These are phyloP conservation scores for Marasmius fiardii DNA, from an alignment of 1,284 basidiomycete species.

Conservation along the genomic window DNA sequence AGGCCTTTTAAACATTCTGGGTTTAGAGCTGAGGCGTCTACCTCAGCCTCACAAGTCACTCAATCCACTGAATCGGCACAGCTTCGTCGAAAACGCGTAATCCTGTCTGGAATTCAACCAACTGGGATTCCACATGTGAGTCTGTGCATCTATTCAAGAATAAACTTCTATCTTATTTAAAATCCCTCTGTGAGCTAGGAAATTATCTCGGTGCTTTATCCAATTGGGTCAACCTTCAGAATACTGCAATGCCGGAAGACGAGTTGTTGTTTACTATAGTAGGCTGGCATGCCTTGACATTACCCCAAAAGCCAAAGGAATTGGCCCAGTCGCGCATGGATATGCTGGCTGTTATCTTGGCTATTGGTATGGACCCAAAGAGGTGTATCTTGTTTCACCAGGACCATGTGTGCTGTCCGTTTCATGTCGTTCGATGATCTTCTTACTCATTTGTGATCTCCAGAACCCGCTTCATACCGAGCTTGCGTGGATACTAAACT, in stretches of 20 bases:
- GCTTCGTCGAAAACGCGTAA: constrained; percentile 13
- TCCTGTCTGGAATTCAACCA: constrained; percentile 52
- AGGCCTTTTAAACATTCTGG: too few species aligned
- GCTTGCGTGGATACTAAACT: constrained; percentile 90
- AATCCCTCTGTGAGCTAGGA: constrained; percentile 60
- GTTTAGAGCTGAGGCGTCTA: too few species aligned
- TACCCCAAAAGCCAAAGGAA: constrained; percentile 79
- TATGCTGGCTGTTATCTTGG: constrained; percentile 82
- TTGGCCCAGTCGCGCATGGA: constrained; percentile 67
- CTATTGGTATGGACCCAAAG: constrained; percentile 81
- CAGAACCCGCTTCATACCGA: constrained; percentile 86
- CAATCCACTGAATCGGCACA: not conserved
- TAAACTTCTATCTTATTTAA: not conserved
- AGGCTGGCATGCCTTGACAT: constrained; percentile 88
- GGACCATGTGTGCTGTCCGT: constrained; percentile 80
- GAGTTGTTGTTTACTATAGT: constrained; percentile 84
- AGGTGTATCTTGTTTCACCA: constrained; percentile 84
- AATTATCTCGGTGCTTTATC: constrained; percentile 90
- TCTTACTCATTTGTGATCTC: not conserved
- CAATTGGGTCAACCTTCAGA: constrained; percentile 86
- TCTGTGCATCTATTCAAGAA: constrained; percentile 3
- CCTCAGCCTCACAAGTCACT: too few species aligned
- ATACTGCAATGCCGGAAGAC: constrained; percentile 54
- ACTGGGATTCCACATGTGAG: constrained; percentile 32
- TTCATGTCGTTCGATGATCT: not conserved